phyloP scores from a whole-genome alignment of 331 rosid species.

The Rhamnella rubrinervis region DNA sequence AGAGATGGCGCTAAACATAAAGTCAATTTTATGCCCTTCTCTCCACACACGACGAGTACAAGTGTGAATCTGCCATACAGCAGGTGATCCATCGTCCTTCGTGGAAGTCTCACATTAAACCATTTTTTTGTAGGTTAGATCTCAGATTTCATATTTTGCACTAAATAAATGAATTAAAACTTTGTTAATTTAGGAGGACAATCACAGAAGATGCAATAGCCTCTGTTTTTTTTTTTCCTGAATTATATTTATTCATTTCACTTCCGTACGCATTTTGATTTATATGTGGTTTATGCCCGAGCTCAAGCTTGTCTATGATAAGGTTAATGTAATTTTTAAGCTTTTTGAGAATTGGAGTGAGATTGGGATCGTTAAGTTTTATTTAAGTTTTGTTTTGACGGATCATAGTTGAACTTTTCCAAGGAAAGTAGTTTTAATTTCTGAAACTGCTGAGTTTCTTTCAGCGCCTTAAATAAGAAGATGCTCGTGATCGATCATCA shows the following conservation, averaged over 20 bases:
- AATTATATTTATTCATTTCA: too few species aligned
- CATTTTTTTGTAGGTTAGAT: not conserved
- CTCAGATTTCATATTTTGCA: not conserved
- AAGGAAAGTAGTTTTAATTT: not conserved
- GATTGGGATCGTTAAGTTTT: not conserved
- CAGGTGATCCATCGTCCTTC: conserved; percentile 2
- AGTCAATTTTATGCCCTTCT: conserved; percentile 26
- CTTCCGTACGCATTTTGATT: too few species aligned
- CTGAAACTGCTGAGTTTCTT: not conserved
- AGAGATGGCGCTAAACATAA: conserved; percentile 27
- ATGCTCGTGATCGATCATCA: not conserved
- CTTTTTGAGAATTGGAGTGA: not conserved
- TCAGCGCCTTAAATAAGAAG: not conserved
- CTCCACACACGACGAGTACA: conserved; percentile 28
- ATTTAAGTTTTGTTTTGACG: not conserved
- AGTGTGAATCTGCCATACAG: conserved; percentile 27
- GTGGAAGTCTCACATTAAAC: conserved; percentile 1
- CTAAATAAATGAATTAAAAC: not conserved
- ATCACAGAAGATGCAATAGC: conserved; percentile 14
- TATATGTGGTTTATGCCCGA: conserved; percentile 2
- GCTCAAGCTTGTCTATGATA: too few species aligned
- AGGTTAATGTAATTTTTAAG: not conserved
- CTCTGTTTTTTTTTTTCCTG: too few species aligned
- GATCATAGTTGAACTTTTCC: not conserved
- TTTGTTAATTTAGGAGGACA: conserved; percentile 34